These are phyloP conservation scores for Helotiales sp. DNA, from an alignment of 2,329 filamentous ascomycete species.

Conservation along the genomic window DNA sequence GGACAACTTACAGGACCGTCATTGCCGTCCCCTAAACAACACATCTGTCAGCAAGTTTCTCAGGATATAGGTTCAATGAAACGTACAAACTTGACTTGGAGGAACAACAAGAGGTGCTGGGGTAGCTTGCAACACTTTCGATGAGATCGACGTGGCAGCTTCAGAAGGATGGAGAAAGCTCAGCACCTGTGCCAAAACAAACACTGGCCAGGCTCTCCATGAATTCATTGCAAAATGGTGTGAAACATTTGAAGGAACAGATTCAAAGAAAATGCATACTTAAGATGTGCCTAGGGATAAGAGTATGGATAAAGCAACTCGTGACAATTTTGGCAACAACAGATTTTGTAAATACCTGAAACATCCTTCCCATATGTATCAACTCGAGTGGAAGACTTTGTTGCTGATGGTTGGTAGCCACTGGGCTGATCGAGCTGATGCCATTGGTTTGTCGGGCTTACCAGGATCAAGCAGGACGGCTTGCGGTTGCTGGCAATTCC, in stretches of 20 bases:
- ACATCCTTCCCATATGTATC: constrained; percentile 5
- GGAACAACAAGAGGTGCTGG: constrained; percentile 30
- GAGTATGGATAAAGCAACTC: neutral
- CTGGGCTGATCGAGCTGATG: constrained; percentile 9
- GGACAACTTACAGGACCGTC: constrained; percentile 36
- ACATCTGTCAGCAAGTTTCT: neutral
- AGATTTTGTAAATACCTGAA: constrained; percentile 7
- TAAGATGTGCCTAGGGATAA: neutral
- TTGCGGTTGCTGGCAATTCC: neutral
- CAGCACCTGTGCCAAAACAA: constrained; percentile 10
- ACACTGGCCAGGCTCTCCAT: constrained; percentile 23
- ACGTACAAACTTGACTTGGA: constrained; percentile 31
- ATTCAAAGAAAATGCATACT: constrained; percentile 3
- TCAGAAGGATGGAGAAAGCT: constrained; percentile 12
- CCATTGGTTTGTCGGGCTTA: neutral
- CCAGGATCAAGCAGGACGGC: neutral
- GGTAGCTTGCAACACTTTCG: constrained; percentile 10
- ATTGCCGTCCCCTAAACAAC: constrained; percentile 28
- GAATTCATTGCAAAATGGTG: constrained; percentile 27
- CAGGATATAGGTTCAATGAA: neutral
- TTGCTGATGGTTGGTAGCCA: constrained; percentile 6
- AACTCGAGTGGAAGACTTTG: neutral
- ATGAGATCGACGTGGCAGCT: constrained; percentile 22
- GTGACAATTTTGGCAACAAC: neutral
- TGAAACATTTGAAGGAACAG: constrained; percentile 1